phyloP scores from a whole-genome alignment of 78 protist species.

The Dictyostelium citrinum region DNA sequence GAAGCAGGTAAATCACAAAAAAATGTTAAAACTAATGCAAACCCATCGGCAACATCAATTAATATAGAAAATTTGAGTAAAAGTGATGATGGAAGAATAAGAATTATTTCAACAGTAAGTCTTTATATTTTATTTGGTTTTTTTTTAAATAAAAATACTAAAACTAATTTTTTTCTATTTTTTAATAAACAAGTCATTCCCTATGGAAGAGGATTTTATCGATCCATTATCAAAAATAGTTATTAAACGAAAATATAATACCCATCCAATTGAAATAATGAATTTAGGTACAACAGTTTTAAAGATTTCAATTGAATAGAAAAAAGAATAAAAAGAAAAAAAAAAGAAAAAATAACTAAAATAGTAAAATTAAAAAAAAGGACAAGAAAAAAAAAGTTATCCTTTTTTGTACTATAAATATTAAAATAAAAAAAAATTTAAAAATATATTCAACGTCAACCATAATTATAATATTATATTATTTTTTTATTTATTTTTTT shows the following conservation, averaged over 20 bases:
- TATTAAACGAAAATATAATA: background rate
- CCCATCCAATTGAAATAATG: background rate
- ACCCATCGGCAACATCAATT: background rate
- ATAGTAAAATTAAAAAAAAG: too few relatives aligned
- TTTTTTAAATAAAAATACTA: background rate
- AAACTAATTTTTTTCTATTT: background rate
- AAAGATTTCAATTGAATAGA: background rate
- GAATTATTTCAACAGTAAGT: background rate
- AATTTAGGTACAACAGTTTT: background rate
- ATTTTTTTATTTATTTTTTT: too few relatives aligned
- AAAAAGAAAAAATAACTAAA: background rate
- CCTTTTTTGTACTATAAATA: background rate
- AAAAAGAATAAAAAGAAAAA: background rate
- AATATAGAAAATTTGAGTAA: background rate
- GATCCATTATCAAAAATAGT: background rate
- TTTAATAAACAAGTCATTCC: background rate
- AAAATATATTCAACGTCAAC: too few relatives aligned
- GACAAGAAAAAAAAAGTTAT: background rate
- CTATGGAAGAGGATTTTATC: background rate
- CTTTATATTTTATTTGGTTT: too few relatives aligned
- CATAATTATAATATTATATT: too few relatives aligned
- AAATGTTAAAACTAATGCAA: background rate
- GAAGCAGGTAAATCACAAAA: slow-evolving; percentile 1
- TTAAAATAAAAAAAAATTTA: too few relatives aligned
- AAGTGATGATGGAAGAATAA: background rate